Percentiles rank a stretch among this genome's conserved stretches.
Conservation (phyloP, 139 green algal genomes). For the Volvox reticuliferus region DNA sequence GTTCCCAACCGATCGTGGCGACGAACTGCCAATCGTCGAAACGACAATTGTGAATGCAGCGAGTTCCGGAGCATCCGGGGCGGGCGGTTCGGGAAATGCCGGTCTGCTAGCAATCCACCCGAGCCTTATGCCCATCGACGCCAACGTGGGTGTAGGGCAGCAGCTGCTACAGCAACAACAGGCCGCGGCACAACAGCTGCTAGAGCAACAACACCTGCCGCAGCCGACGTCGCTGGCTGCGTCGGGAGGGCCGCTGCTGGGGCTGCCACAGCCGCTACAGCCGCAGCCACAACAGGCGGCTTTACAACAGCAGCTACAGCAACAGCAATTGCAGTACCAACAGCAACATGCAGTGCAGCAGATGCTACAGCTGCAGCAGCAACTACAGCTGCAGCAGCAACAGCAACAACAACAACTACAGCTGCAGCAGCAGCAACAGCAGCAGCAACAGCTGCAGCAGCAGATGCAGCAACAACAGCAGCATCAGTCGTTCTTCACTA, state of each 20-base stretch:
- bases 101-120: slow-evolving; percentile 30
- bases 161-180: slow-evolving; percentile 34
- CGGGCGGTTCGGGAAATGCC: not conserved
- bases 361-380: not conserved
- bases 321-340: not conserved
- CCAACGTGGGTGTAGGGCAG: slow-evolving; percentile 10
- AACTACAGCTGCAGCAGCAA: not conserved
- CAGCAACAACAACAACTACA: not conserved
- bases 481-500: not conserved
- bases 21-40: no score
- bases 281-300: not conserved
- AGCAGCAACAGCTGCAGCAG: not conserved
- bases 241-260: not conserved
- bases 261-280: slow-evolving; percentile 15
- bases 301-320: slow-evolving; percentile 7
- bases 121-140: slow-evolving; percentile 21
- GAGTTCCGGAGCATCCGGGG: not conserved
- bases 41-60: not conserved
- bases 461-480: slow-evolving; percentile 7
- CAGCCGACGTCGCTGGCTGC: not conserved
- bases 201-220: slow-evolving; percentile 18
- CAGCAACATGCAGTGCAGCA: not conserved
- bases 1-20: no score
- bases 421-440: not conserved
- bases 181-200: slow-evolving; percentile 4